Base-by-base conservation (phyloP, 2,329 filamentous ascomycete species). In the Ilyonectria robusta region DNA sequence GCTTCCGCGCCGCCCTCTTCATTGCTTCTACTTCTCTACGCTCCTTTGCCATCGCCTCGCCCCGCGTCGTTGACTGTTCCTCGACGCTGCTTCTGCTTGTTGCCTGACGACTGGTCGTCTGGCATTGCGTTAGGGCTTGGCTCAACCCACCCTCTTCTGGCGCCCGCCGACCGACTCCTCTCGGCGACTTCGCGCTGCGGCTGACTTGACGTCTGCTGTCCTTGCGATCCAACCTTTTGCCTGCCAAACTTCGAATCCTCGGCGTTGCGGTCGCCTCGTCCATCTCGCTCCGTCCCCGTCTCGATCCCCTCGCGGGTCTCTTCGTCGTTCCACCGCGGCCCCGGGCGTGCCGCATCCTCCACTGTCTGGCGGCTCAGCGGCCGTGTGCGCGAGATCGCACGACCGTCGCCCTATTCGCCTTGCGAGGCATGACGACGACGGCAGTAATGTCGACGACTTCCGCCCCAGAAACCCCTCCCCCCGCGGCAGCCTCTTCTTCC, bases 391-490 rank as follows among this genome's bases (percentile, higher is more conserved):
- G 68, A 75, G 74, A 75, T 76, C 74, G 74, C 74, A 76, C 74
- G 70, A 72, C 62, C 73, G 72, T 75, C 72, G 70, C 71, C 65
- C 66, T 62, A 71, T 68, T 56, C 61, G 66, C 59, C 65, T 58
- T 57, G 71, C 74, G 70, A 77, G 74, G 74, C 71, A 79, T 79
- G 77, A 79, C 76, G 71, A 79, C 76, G 72, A 86, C 84, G 74
- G 83, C 86, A 75, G 84, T 87, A 78, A 87, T 90, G 85, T 88
- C 87, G 77, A 83, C 87, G 73, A 83, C 84, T 70, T 86, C 87
- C 73, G 86, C 87, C 73, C 83, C 86, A 73, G 82, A 85, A 72
- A 83, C 85, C 40, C 88, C 88, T 74, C 84, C 87, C 74, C 82
- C 86, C 73, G 81, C 83, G 76, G 80, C 83, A 69, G 76, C 82